Percentiles rank a stretch among this genome's conserved stretches.
phyloP scores from a whole-genome alignment of 2,329 filamentous ascomycete species.

The Helicocarpus griseus region DNA sequence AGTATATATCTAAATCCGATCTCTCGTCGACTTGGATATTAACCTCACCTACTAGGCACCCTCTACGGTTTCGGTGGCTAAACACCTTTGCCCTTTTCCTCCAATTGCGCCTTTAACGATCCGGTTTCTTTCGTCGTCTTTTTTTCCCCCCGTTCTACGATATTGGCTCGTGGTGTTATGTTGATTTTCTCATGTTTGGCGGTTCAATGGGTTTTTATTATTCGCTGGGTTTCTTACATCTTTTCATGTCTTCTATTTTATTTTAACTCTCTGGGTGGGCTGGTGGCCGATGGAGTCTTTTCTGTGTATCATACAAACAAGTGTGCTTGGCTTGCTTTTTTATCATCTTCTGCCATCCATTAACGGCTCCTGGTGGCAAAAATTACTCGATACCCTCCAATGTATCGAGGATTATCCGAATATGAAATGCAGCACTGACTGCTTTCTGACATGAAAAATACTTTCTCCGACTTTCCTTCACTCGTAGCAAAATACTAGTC shows the following conservation, averaged over 20 bases:
- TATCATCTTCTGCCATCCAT: neutral
- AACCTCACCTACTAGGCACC: slow-evolving; percentile 41
- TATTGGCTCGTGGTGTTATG: neutral
- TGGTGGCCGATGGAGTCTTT: slow-evolving; percentile 3
- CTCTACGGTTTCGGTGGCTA: slow-evolving; percentile 89
- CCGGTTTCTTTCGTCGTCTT: neutral
- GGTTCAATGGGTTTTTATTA: slow-evolving; percentile 2
- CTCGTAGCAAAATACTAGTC: no score
- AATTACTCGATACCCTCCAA: no score
- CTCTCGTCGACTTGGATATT: slow-evolving; percentile 5
- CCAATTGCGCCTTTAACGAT: neutral
- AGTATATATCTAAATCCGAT: slow-evolving; percentile 17
- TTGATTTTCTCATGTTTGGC: neutral
- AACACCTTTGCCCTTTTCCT: slow-evolving; percentile 25
- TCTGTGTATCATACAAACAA: slow-evolving; percentile 4
- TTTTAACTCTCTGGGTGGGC: neutral
- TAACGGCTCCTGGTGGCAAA: neutral
- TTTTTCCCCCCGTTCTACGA: neutral
- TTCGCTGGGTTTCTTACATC: neutral
- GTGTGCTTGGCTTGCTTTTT: neutral
- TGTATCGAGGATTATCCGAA: no score
- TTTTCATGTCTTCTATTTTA: neutral
- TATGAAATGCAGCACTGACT: neutral
- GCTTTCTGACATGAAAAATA: neutral
- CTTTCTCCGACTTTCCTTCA: neutral